A percentile compares a stretch with the other conserved stretches of the same genome.
These are phyloP conservation scores for Histomonas meleagridis DNA, from an alignment of 208 protist species.

Conservation along the genomic window DNA sequence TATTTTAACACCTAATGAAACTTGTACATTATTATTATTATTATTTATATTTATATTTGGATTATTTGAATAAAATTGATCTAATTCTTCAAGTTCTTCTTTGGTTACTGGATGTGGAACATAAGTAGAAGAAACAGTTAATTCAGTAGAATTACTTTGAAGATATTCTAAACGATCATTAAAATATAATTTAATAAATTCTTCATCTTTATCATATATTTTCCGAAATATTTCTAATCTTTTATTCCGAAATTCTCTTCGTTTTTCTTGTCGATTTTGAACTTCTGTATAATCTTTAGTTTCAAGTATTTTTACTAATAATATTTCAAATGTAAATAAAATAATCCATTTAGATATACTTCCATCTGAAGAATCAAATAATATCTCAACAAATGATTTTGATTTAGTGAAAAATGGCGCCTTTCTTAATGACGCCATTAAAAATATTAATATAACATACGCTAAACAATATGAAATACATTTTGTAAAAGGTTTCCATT, in stretches of 20 bases:
- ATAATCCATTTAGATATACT: neutral
- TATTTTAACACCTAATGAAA: neutral
- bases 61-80: neutral
- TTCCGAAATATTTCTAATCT: neutral
- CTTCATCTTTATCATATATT: neutral
- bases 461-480: conserved; percentile 22
- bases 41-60: neutral
- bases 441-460: neutral
- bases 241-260: neutral
- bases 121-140: neutral
- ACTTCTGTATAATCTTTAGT: neutral
- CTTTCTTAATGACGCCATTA: neutral
- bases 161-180: neutral
- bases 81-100: neutral
- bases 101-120: neutral
- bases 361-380: neutral
- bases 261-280: neutral
- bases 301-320: neutral
- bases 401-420: neutral
- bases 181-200: neutral
- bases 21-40: neutral
- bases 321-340: neutral
- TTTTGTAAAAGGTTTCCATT: neutral
- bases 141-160: neutral
- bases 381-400: neutral